Percentiles rank a stretch among this genome's conserved stretches.
phyloP scores from a whole-genome alignment of 2,329 filamentous ascomycete species.

The Elsinoe arachidis region DNA sequence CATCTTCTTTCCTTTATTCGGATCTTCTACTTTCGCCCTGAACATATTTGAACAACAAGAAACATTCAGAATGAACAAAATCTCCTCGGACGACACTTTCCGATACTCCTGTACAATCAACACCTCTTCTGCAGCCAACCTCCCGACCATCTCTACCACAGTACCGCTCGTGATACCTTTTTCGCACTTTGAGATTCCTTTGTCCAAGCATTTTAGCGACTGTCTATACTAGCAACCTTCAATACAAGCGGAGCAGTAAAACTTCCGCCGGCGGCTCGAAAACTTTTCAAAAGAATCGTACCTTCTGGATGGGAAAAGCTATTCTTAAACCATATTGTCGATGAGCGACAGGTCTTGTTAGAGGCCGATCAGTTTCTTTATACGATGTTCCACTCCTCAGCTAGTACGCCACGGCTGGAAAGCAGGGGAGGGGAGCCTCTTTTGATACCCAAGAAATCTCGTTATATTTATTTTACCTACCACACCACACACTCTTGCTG shows the following conservation, averaged over 20 bases:
- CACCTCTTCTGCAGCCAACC: conserved; percentile 8
- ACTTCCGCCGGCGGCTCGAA: conserved; percentile 4
- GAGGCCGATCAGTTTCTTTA: conserved; percentile 1
- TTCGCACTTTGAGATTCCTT: background rate
- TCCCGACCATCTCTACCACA: background rate
- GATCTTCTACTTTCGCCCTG: conserved; percentile 12
- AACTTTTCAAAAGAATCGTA: conserved; percentile 4
- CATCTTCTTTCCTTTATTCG: conserved; percentile 4
- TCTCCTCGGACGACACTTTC: conserved; percentile 9
- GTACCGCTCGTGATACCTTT: background rate
- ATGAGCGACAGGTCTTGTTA: conserved; percentile 1
- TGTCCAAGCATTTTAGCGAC: conserved; percentile 8
- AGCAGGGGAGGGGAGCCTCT: background rate
- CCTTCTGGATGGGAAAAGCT: conserved; percentile 2
- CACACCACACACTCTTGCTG: background rate
- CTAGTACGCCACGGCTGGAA: conserved; percentile 1
- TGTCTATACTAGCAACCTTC: background rate
- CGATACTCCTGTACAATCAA: conserved; percentile 5
- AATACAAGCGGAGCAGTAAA: background rate
- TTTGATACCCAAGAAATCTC: conserved; percentile 9
- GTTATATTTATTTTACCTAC: background rate
- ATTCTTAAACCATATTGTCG: background rate
- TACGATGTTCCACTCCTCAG: background rate
- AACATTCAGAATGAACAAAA: conserved; percentile 7
- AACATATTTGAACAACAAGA: conserved; percentile 14